phyloP scores from a whole-genome alignment of 2,329 filamentous ascomycete genomes.

The Daldinia sp. region DNA sequence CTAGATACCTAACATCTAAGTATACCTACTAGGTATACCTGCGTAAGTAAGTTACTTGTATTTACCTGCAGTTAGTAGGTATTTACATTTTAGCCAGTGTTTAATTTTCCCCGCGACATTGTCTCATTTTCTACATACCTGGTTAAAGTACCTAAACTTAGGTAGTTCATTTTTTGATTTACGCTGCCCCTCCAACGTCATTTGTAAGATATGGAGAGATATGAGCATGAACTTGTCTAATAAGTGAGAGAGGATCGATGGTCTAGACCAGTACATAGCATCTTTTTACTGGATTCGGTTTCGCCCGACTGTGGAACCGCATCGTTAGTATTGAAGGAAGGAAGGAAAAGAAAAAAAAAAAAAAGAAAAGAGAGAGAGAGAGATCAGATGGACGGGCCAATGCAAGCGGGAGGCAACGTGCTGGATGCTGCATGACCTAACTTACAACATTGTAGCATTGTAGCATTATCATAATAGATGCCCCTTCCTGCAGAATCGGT shows the following conservation, averaged over 20 bases:
- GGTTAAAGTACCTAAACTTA: no score
- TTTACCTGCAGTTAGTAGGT: no score
- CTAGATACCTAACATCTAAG: no score
- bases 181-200: neutral
- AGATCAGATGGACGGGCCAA: constrained; percentile 27
- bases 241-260: neutral
- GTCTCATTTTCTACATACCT: neutral
- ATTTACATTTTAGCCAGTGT: neutral
- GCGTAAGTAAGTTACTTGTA: no score
- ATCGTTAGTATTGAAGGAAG: neutral
- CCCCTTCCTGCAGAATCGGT: constrained; percentile 8
- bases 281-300: neutral
- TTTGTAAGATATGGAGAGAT: neutral
- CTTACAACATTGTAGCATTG: constrained; percentile 5
- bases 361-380: constrained; percentile 12
- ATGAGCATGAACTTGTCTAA: neutral
- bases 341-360: constrained; percentile 6
- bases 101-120: neutral
- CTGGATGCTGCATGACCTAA: constrained; percentile 13
- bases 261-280: neutral
- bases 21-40: no score
- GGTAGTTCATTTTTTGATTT: no score
- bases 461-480: neutral
- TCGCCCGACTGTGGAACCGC: neutral
- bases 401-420: constrained; percentile 16